Base-by-base conservation (phyloP, 441 rosid genomes). In the Kokia cookei region DNA sequence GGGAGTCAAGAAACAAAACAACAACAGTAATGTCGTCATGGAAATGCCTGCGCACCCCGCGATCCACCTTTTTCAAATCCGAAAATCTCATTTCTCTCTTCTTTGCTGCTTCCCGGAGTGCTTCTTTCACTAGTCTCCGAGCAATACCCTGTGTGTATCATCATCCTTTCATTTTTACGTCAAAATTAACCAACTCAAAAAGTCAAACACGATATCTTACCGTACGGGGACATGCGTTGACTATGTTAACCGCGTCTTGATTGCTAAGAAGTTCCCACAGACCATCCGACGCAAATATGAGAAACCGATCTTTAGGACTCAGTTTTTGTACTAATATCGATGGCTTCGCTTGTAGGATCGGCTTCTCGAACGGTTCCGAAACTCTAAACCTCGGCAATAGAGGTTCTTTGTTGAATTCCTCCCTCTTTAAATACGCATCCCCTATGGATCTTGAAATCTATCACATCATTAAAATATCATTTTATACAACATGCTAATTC, bases 251-350 rank as follows among this genome's bases (percentile, higher is more conserved):
- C 0, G 97, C 98, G 80, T 94, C 97, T 75, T 93, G 97, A 78
- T 92, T 94, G 81, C 87, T 90, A 26, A 94, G 83, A 80, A 92
- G 96, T 78, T 94, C 98, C 98, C 98, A 94, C 50, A 93, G 82
- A 80, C 98, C 98, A 86, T 93, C 98, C 2, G 98, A 94, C 19
- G 97, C 98, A 85, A 92, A 91, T 83, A 93, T 94, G 64, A 94
- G 92, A 83, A 94, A 94, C 73, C 84, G 92, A 78, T 94, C 96
- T 76, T 90, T 89, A 3, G 96, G 92, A 29, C 63, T 79, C 42
- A 94, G 80, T 81, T 83, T 88, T 69, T 90, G 93, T 73, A 93
- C 97, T 12, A 78, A 65, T 81, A 94, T 80, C 3, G 96, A 65
- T 14, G 99, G 99, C 80, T 93, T 97, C 1, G 98, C 96, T 83